Evolutionary conservation across 345 rosid species (phyloP).

Genomic region (Heritiera littoralis): DNA sequence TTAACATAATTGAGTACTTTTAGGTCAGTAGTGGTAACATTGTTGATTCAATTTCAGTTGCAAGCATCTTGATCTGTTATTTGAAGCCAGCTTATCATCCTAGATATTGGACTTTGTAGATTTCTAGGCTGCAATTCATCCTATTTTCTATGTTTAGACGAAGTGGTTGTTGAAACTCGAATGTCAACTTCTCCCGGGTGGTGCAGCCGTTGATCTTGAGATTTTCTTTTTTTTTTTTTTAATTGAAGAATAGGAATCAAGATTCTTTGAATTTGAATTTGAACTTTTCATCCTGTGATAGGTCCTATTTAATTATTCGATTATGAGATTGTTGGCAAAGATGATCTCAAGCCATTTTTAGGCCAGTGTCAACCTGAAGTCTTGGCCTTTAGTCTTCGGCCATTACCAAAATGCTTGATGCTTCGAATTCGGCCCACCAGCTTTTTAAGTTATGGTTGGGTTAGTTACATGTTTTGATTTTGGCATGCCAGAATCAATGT

Average conservation of each 20-base stretch:
- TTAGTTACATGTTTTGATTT: neutral
- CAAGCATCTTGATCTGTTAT: neutral
- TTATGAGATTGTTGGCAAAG: too few relatives aligned
- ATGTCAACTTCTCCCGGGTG: neutral
- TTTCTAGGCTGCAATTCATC: neutral
- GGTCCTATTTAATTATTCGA: too few relatives aligned
- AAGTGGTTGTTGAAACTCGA: too few relatives aligned
- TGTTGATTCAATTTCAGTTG: neutral
- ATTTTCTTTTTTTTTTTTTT: neutral
- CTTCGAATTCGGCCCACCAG: too few relatives aligned
- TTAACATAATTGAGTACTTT: constrained; percentile 6
- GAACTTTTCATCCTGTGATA: too few relatives aligned
- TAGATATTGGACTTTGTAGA: neutral
- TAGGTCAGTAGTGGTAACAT: neutral
- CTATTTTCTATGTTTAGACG: neutral
- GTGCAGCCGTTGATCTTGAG: neutral
- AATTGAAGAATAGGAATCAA: too few relatives aligned
- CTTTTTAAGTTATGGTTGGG: neutral
- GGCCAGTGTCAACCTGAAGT: neutral
- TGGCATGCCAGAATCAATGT: neutral
- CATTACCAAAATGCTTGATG: too few relatives aligned
- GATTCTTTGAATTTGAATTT: too few relatives aligned
- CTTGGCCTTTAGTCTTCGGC: neutral
- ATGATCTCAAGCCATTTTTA: too few relatives aligned
- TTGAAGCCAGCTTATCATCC: neutral